Conservation (phyloP, 495 filamentous ascomycete species). For the Talaromyces liani region DNA sequence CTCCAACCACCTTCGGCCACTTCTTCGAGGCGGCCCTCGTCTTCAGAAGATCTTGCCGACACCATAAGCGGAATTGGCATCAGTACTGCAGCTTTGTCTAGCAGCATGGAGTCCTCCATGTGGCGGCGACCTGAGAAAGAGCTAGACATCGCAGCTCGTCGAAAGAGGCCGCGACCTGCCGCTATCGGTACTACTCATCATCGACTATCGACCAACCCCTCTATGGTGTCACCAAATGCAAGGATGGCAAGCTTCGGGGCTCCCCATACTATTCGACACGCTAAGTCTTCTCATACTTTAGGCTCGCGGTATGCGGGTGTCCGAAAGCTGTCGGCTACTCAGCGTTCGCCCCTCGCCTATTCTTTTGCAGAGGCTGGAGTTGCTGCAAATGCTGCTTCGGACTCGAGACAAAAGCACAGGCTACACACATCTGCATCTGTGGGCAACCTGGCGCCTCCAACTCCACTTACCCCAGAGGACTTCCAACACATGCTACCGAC, state of each 20-base stretch:
- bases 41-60: slow-evolving; percentile 29
- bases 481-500: slow-evolving; percentile 36
- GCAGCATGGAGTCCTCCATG: slow-evolving; percentile 18
- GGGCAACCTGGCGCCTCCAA: slow-evolving; percentile 35
- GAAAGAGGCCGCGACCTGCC: slow-evolving; percentile 47
- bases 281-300: slow-evolving; percentile 44
- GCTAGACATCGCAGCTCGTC: slow-evolving; percentile 45
- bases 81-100: slow-evolving; percentile 19
- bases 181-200: slow-evolving; percentile 34
- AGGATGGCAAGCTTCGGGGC: slow-evolving; percentile 27
- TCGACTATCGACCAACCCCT: slow-evolving; percentile 29
- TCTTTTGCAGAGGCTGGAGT: slow-evolving; percentile 34
- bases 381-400: slow-evolving; percentile 7
- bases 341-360: slow-evolving; percentile 47
- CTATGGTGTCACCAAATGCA: slow-evolving; percentile 34
- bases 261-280: slow-evolving; percentile 39
- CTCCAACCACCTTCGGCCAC: slow-evolving; percentile 28
- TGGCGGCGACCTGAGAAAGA: slow-evolving; percentile 38
- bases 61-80: slow-evolving; percentile 37
- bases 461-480: slow-evolving; percentile 39
- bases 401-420: slow-evolving; percentile 14
- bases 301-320: slow-evolving; percentile 45
- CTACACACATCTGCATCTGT: slow-evolving; percentile 33
- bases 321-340: slow-evolving; percentile 40
- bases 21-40: slow-evolving; percentile 30